Percentiles rank a stretch among this genome's conserved stretches.
These are phyloP conservation scores for Suillus subluteus DNA, from an alignment of 768 basidiomycete species.

Conservation along the genomic window DNA sequence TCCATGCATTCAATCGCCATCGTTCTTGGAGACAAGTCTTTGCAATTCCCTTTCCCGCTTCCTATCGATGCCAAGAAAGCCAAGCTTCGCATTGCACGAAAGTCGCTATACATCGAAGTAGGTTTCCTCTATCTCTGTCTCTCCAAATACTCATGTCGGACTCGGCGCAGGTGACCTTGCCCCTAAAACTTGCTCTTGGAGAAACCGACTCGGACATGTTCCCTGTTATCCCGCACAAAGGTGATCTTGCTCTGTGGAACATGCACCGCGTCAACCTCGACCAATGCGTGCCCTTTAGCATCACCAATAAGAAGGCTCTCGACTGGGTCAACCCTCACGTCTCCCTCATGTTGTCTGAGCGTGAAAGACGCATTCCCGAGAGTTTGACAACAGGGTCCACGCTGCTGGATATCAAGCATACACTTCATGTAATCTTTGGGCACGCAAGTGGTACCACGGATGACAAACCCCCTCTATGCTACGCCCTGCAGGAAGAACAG, in stretches of 20 bases:
- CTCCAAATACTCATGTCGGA: too few relatives aligned
- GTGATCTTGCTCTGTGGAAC: constrained; percentile 32
- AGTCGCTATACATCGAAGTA: constrained; percentile 52
- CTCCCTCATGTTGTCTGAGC: constrained; percentile 33
- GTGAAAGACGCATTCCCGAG: constrained; percentile 32
- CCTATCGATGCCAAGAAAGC: constrained; percentile 42
- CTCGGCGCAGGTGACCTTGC: constrained; percentile 25
- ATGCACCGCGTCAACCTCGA: constrained; percentile 45
- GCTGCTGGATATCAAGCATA: constrained; percentile 37
- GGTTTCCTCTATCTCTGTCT: constrained; percentile 4
- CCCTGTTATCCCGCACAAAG: constrained; percentile 25
- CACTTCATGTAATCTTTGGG: constrained; percentile 32
- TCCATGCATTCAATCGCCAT: constrained; percentile 11
- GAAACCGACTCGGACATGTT: constrained; percentile 27
- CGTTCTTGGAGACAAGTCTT: constrained; percentile 21
- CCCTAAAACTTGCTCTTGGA: constrained; percentile 19
- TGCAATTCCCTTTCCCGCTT: constrained; percentile 44
- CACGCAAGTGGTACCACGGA: constrained; percentile 27
- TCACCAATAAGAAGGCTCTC: constrained; percentile 15
- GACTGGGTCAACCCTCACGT: constrained; percentile 40
- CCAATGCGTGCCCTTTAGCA: constrained; percentile 36
- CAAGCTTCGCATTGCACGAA: constrained; percentile 54
- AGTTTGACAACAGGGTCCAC: constrained; percentile 11
- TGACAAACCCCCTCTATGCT: constrained; percentile 19
- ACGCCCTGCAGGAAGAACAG: background rate